Percentiles rank a stretch among this genome's conserved stretches.
Conservation (phyloP, 495 filamentous ascomycete species). For the Talaromyces proteolyticus region DNA sequence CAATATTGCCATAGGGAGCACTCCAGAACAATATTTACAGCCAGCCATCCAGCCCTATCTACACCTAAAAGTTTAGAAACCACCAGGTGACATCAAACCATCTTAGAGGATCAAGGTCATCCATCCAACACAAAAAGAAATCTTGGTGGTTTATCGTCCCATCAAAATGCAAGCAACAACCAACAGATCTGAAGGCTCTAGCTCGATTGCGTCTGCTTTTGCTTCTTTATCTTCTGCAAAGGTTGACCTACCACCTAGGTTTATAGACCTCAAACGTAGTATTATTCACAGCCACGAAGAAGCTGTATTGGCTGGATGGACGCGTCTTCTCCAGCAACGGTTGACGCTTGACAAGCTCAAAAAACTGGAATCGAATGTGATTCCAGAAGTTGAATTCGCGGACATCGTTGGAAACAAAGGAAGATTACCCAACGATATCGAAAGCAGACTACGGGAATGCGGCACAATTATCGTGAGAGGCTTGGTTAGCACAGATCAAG, state of each 20-base stretch:
- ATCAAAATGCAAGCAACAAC: constrained; percentile 1
- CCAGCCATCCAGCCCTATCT: no score
- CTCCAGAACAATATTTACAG: no score
- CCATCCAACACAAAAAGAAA: no score
- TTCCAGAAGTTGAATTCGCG: not conserved
- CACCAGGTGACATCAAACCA: no score
- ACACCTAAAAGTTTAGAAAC: no score
- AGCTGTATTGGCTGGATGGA: constrained; percentile 51
- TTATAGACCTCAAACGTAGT: constrained; percentile 56
- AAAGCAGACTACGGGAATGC: constrained; percentile 33
- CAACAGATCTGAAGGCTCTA: constrained; percentile 1
- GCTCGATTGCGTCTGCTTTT: constrained; percentile 2
- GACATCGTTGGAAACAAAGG: not conserved
- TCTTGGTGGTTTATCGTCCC: no score
- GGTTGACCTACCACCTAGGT: constrained; percentile 18
- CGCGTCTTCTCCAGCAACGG: constrained; percentile 41
- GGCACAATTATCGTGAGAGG: constrained; percentile 54
- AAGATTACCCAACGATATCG: not conserved
- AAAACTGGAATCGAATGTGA: not conserved
- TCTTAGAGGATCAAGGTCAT: no score
- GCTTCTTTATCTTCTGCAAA: not conserved
- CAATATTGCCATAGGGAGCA: no score
- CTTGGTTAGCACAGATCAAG: constrained; percentile 51
- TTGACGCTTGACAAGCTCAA: not conserved
- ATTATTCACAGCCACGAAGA: constrained; percentile 54